phyloP scores from a whole-genome alignment of 2,329 filamentous ascomycete species.

The Colletotrichum sidae region DNA sequence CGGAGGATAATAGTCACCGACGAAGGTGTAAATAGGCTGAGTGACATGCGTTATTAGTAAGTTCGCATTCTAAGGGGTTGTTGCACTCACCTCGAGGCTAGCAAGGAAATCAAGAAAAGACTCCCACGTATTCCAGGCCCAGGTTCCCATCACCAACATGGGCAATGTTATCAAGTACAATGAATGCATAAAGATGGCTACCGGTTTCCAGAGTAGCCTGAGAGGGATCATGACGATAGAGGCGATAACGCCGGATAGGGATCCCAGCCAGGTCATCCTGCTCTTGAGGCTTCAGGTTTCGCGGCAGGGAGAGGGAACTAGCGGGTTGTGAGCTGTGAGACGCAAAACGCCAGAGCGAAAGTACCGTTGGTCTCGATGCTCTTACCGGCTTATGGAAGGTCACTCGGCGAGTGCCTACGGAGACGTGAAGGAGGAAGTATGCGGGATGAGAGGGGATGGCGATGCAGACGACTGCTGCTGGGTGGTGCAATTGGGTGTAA shows the following conservation, averaged over 20 bases:
- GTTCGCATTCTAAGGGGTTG: conserved; percentile 24
- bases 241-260: conserved; percentile 23
- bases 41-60: not conserved
- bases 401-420: too few relatives aligned
- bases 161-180: conserved; percentile 52
- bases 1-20: conserved; percentile 41
- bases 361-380: too few relatives aligned
- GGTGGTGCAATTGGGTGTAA: too few relatives aligned
- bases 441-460: too few relatives aligned
- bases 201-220: conserved; percentile 45
- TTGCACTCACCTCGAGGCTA: conserved; percentile 50
- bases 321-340: too few relatives aligned
- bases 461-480: too few relatives aligned
- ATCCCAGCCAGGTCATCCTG: conserved; percentile 28
- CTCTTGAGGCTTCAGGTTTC: not conserved
- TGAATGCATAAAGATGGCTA: conserved; percentile 40
- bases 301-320: too few relatives aligned
- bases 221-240: conserved; percentile 45
- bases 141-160: conserved; percentile 48
- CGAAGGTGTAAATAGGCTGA: conserved; percentile 58
- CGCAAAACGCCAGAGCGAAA: too few relatives aligned
- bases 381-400: too few relatives aligned
- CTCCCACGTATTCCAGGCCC: conserved; percentile 40
- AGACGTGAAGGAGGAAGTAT: too few relatives aligned
- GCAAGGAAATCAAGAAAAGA: conserved; percentile 44